Percentiles rank a stretch among this genome's conserved stretches.
These are phyloP conservation scores for Boeremia exigua DNA, from an alignment of 2,329 filamentous ascomycete genomes.

Conservation along the genomic window DNA sequence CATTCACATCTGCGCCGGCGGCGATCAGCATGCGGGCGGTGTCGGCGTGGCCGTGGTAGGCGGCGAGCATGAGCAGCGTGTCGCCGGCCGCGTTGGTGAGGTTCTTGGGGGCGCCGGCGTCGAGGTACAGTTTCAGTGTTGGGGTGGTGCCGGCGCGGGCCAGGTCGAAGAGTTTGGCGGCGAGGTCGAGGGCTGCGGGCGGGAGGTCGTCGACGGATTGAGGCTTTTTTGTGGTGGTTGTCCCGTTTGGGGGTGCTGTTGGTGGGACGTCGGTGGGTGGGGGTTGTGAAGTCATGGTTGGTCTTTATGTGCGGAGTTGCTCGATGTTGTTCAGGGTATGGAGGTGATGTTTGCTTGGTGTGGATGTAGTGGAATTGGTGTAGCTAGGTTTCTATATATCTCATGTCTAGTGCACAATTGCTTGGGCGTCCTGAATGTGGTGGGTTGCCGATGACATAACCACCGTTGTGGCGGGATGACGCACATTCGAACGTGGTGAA, in stretches of 20 bases:
- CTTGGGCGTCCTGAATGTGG: constrained; percentile 15
- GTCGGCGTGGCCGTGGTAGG: constrained; percentile 70
- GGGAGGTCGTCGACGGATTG: constrained; percentile 53
- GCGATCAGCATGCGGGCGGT: constrained; percentile 67
- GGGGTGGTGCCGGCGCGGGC: constrained; percentile 65
- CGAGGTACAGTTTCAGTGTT: constrained; percentile 67
- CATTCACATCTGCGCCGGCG: constrained; percentile 70
- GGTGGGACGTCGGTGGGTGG: constrained; percentile 20
- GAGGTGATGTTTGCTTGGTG: neutral
- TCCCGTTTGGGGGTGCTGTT: constrained; percentile 1
- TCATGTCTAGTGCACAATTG: constrained; percentile 14
- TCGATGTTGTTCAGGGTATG: neutral
- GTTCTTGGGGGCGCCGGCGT: constrained; percentile 70
- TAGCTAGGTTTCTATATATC: neutral
- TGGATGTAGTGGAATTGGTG: neutral
- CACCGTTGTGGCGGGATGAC: constrained; percentile 19
- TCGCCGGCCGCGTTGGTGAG: constrained; percentile 77
- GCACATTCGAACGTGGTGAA: constrained; percentile 21
- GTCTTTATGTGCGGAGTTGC: neutral
- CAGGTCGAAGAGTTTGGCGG: constrained; percentile 70
- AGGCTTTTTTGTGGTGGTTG: constrained; percentile 6
- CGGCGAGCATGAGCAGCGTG: constrained; percentile 75
- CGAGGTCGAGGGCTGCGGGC: constrained; percentile 70
- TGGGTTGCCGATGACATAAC: constrained; percentile 37
- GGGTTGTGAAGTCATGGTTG: constrained; percentile 25